Base-by-base conservation (phyloP, 768 basidiomycete genomes). In the Pluteus cervinus region DNA sequence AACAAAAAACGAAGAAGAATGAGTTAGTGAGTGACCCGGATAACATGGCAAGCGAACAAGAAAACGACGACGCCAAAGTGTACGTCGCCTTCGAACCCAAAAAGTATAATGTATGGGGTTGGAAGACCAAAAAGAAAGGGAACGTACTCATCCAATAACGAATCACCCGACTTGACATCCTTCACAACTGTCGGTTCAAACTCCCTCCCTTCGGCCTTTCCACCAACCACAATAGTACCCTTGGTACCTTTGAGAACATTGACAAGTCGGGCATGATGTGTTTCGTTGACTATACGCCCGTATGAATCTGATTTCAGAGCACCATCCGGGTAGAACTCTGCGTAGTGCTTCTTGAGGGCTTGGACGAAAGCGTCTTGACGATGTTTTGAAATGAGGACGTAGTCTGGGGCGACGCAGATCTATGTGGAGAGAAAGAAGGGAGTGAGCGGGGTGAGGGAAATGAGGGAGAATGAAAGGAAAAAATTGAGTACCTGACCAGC, bases 401-500 rank as follows among this genome's bases (percentile, higher is more conserved):
- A 70, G 47, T 74, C 71, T 3, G 71, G 70, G 4, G 77, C 61
- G n/a, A 79, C 63, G 44, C 86, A 88, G 1, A 76, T 72, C 69
- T 81, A 31, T 22, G 10, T 24, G 16, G 62, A 16, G 61, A 62
- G 4, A 58, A 53, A 36, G 68, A 66, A 39, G 44, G 46, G 21
- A 37, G 16, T 24, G 33, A 18, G 22, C 4, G 12, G 2, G 12
- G 8, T 15, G 17, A 21, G 7, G 8, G 7, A 16, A 20, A 8
- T 18, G 2, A 10, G 31, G 20, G 5, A 8, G 18, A 7, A 28
- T 24, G 6, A 29, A 11, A 34, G 54, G n/a, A n/a, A n/a, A n/a
- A n/a, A n/a, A n/a, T n/a, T n/a, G n/a, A n/a, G 37, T 29, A 66
- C 75, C 67, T 84, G 83, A 7, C 85, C 85, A 2, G 74, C 65